Evolutionary conservation across 2,329 filamentous ascomycete genomes (phyloP), one percentile per base, ranked within the genome.

Genomic region (Celoporthe dispersa): DNA sequence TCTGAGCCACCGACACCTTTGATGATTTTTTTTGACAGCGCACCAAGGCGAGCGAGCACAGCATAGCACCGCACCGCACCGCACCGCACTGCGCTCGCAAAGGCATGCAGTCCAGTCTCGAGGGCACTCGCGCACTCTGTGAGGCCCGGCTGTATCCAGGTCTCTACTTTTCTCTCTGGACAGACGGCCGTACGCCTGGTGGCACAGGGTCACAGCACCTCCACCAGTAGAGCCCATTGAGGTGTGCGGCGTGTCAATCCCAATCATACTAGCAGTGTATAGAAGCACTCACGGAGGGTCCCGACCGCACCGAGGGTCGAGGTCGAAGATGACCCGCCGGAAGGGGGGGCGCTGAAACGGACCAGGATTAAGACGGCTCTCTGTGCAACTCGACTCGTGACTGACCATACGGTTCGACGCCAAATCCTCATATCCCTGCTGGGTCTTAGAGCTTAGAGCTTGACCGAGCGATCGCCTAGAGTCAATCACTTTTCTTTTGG

Each of bases 301-400:
- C 62, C 62, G 16, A 22, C 37, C 19, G 37, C 60, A 37, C 16
- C 60, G 2, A 44, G 37, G 16, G 62, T 31, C 41, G 28, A 64
- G 3, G 62, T 64, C 48, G 48, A 53, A 35, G 31, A 28, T 68
- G 66, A 67, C 55, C 66, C 64, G 25, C 53, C 37, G n/a, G 48
- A 39, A 11, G 63, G 63, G n/a, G n/a, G n/a, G n/a, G n/a, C n/a
- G 28, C 33, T 35, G 62, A n/a, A 62, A 25, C 28, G 44, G 22
- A 25, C 59, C 60, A 6, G n/a, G 59, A 25, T 16, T 31, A 60
- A 60, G 19, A 60, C 25, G 22, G 31, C 57, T n/a, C 8, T 60
- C 31, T 35, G 19, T 60, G 33, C 57, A n/a, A 57, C 53, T 57
- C 25, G 22, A 53, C 25, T 33, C 55, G 55, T 59, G 55, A 59